Base-by-base conservation (phyloP, 2,329 filamentous ascomycete species). In the Botryotinia narcissicola region DNA sequence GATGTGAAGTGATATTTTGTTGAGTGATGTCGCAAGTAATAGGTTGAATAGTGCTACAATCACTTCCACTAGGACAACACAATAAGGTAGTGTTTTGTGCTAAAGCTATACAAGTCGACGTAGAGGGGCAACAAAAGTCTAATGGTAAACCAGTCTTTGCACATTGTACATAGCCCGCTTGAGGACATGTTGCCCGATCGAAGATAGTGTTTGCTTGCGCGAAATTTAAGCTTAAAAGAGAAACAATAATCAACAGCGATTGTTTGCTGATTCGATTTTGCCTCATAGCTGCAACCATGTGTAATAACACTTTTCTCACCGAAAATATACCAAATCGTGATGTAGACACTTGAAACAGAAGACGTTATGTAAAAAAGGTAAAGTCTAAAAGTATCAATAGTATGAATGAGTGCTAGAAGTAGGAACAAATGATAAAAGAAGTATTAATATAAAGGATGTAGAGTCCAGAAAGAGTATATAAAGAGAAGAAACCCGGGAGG, bases 31-130 rank as follows among this genome's bases (percentile, higher is more conserved):
- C 87, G 84, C 92, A 94, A 57, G 85, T 85, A 74, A 93, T 90
- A 44, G 90, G 85, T 76, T 85, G 79, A 77, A 95, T 91, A 66
- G 81, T 84, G n/a, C 82, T 77, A 83, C 92, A 95, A 78, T 85
- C 84, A 51, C 78, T 78, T 51, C 85, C 87, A 1, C 81, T 76
- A 1, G 92, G 92, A 80, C 92, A 95, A 84, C 92, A 95, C 67
- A 94, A 83, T 22, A 91, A 86, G 0, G 91, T 92, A 9, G 90
- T 91, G 62, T 85, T 83, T n/a, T 84, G 88, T 18, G 90, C 90
- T 64, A 94, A 86, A 1, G 85, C 78, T 59, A 89, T 83, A 82
- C 92, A 95, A 4, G 80, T 85, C 10, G 85, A 83, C 29, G 80
- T 82, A 42, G 82, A 75, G 5, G 86, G 82, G 79, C 92, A 95